These are phyloP conservation scores for Trichoderma orchidacearum DNA, from an alignment of 495 filamentous ascomycete genomes.

Conservation along the genomic window DNA sequence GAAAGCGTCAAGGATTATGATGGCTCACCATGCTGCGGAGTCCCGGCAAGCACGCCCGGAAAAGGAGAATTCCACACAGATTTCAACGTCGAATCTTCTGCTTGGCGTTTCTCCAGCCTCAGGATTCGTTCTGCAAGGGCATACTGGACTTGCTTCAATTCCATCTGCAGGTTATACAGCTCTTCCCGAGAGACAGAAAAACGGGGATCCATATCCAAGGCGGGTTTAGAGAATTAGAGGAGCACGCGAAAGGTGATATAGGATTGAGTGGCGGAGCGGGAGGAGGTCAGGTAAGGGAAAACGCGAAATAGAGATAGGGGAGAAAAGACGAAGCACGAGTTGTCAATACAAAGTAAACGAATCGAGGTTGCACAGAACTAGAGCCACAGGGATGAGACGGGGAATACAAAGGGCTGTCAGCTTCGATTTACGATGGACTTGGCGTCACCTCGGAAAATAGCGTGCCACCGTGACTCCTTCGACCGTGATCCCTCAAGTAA, in stretches of 20 bases:
- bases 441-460: neutral
- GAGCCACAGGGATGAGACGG: neutral
- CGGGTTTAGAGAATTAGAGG: neutral
- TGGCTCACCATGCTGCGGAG: slow-evolving; percentile 64
- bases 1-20: no score
- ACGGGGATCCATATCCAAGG: slow-evolving; percentile 38
- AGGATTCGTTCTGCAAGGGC: slow-evolving; percentile 69
- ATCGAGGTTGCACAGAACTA: neutral
- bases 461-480: neutral
- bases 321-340: no score
- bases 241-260: neutral
- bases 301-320: neutral
- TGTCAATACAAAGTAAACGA: no score
- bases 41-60: slow-evolving; percentile 60
- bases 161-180: slow-evolving; percentile 75
- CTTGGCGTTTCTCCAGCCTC: slow-evolving; percentile 68
- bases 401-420: neutral
- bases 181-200: slow-evolving; percentile 48
- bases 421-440: neutral
- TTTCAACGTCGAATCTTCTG: slow-evolving; percentile 66
- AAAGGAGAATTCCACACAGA: slow-evolving; percentile 86
- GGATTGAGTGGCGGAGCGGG: no score
- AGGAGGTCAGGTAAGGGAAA: no score
- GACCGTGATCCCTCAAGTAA: neutral
- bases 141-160: slow-evolving; percentile 69